Base-by-base conservation (phyloP, 2,329 filamentous ascomycete species). In the Cladosporium colombiae region DNA sequence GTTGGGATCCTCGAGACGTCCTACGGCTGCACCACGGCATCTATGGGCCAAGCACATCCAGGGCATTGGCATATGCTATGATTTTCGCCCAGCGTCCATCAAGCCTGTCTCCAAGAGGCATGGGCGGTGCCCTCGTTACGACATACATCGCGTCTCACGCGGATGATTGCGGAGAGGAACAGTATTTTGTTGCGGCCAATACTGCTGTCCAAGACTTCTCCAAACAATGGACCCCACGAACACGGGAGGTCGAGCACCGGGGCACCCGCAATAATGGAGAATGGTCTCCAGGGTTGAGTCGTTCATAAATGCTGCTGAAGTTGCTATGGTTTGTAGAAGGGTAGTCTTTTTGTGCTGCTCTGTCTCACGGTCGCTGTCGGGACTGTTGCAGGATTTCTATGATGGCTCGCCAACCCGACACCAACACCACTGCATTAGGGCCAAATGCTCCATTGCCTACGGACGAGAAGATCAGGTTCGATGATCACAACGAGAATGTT, bases 61-160 rank as follows among this genome's bases (percentile, higher is more conserved):
- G 16, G n/a, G 21, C 29, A 50, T 61, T 52, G 58, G 58, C 58
- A 25, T 1, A 52, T 29, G 44, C 58, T 61, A 61, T 50, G 18
- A 33, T 52, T 61, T 29, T 61, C 58, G 58, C 58, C 58, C 40
- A 61, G 58, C 11, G 8, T 49, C 58, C 27, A 56, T 33, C 58
- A 61, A 49, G 40, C 58, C 25, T 29, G 25, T n/a, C 56, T 27
- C 29, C 21, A 62, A 52, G 40, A n/a, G 10, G n/a, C 13, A 18
- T 52, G 16, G 44, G 18, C 21, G 5, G 11, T 25, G 2, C 44
- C n/a, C 23, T 37, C 23, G 23, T 14, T 37, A 23, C 21, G 21
- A 18, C 13, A n/a, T 46, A 13, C 56, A 29, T 25, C 25, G 40
- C 23, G 6, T 29, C 25, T 21, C 25, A 31, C 10, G 25, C 44